phyloP scores from a whole-genome alignment of 2,329 filamentous ascomycete species.

The Orbilia oligospora region DNA sequence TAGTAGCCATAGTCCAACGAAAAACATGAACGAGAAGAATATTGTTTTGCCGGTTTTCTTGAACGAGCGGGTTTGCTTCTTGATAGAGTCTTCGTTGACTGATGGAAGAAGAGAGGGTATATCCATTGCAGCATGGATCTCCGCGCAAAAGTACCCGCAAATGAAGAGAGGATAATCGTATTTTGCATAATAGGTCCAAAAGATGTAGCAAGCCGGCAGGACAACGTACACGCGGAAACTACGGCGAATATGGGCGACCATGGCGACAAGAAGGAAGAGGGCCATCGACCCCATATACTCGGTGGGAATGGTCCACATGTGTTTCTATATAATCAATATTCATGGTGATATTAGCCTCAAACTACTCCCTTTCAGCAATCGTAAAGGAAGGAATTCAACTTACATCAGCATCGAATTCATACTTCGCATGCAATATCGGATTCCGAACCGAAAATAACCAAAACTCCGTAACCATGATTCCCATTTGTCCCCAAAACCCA shows the following conservation, averaged over 20 bases:
- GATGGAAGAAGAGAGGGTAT: slow-evolving; percentile 51
- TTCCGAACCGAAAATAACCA: slow-evolving; percentile 32
- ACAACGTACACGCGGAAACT: slow-evolving; percentile 69
- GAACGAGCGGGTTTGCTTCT: slow-evolving; percentile 11
- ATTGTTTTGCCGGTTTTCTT: slow-evolving; percentile 30
- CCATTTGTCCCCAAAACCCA: slow-evolving; percentile 52
- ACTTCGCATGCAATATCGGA: slow-evolving; percentile 23
- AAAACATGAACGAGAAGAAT: slow-evolving; percentile 35
- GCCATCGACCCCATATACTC: slow-evolving; percentile 74
- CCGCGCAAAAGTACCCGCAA: slow-evolving; percentile 72
- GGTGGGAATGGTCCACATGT: slow-evolving; percentile 76
- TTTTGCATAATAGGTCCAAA: slow-evolving; percentile 69
- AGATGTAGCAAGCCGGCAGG: slow-evolving; percentile 69
- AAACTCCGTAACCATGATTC: slow-evolving; percentile 32
- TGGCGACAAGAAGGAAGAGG: slow-evolving; percentile 72
- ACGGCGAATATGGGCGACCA: slow-evolving; percentile 69
- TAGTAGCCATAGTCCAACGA: slow-evolving; percentile 28
- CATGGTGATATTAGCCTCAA: not conserved
- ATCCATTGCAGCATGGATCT: slow-evolving; percentile 68
- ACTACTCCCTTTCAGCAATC: not conserved
- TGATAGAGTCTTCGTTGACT: slow-evolving; percentile 10
- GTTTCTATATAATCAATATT: slow-evolving; percentile 72
- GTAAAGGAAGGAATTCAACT: not conserved
- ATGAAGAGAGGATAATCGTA: slow-evolving; percentile 74
- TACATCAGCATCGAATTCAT: slow-evolving; percentile 49